phyloP scores from a whole-genome alignment of 148 eudicot species.

The Silene uniflora region DNA sequence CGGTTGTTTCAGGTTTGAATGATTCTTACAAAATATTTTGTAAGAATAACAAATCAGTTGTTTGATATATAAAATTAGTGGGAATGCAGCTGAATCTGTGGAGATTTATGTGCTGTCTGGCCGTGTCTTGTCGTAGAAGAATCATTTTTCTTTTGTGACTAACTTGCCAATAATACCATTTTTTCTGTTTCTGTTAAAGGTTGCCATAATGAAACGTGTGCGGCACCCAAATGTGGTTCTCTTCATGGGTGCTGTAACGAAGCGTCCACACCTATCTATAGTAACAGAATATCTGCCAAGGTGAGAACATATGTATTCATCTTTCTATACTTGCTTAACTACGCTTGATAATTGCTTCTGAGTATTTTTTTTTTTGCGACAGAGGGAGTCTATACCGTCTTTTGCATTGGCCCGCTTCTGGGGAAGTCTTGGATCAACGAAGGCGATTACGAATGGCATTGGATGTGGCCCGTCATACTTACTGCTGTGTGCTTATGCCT shows the following conservation, averaged over 20 bases:
- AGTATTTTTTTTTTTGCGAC: slow-evolving; percentile 19
- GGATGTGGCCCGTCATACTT: too few species aligned
- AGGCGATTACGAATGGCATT: too few species aligned
- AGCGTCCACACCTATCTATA: slow-evolving; percentile 86
- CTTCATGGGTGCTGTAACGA: slow-evolving; percentile 97
- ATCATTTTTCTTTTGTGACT: too few species aligned
- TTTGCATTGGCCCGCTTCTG: slow-evolving; percentile 78
- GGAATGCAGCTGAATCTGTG: neutral
- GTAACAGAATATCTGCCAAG: slow-evolving; percentile 98
- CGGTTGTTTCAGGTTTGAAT: neutral
- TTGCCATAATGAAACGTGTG: slow-evolving; percentile 94
- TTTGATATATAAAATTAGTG: neutral
- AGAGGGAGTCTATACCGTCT: slow-evolving; percentile 93
- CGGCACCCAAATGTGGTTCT: slow-evolving; percentile 98
- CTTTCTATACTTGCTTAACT: neutral
- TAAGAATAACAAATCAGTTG: slow-evolving; percentile 6
- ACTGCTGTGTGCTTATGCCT: too few species aligned
- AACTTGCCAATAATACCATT: too few species aligned
- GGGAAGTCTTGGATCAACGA: too few species aligned
- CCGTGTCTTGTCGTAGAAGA: too few species aligned
- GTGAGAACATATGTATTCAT: slow-evolving; percentile 30
- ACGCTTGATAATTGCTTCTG: neutral
- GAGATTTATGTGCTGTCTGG: too few species aligned
- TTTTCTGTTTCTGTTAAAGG: slow-evolving; percentile 41
- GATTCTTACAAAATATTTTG: neutral